Conservation (phyloP, 805 yeast species). For the Maudiozyma turicensis region DNA sequence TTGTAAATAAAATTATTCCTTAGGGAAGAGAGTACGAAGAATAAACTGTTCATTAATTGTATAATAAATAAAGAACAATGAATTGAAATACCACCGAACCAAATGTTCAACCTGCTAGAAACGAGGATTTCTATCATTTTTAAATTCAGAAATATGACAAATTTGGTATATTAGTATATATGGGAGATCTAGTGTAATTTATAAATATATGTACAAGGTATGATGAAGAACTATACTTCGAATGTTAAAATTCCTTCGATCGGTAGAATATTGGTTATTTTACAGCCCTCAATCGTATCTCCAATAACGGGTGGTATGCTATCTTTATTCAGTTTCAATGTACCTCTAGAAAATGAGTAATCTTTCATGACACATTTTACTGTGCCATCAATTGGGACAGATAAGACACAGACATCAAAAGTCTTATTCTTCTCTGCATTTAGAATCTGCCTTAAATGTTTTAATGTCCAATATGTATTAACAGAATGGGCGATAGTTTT, state of each 20-base stretch:
- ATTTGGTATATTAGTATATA: neutral
- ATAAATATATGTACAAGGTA: neutral
- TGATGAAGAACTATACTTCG: neutral
- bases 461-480: slow-evolving; percentile 32
- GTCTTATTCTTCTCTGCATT: slow-evolving; percentile 3
- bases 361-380: slow-evolving; percentile 27
- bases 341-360: slow-evolving; percentile 25
- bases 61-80: no score
- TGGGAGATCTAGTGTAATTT: neutral
- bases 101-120: no score
- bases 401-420: slow-evolving; percentile 32
- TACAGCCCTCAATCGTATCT: slow-evolving; percentile 32
- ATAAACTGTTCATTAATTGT: no score
- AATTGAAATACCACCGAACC: no score
- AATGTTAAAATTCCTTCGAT: slow-evolving; percentile 34
- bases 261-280: slow-evolving; percentile 34
- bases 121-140: neutral
- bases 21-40: no score
- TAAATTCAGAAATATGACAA: neutral
- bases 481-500: slow-evolving; percentile 24
- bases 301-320: slow-evolving; percentile 34
- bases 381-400: slow-evolving; percentile 33
- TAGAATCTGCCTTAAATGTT: slow-evolving; percentile 16
- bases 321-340: slow-evolving; percentile 19
- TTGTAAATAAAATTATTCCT: no score